A percentile compares a stretch with the other conserved stretches of the same genome.
Evolutionary conservation across 345 rosid genomes (phyloP).

Genomic region (Salix koriyanagi): DNA sequence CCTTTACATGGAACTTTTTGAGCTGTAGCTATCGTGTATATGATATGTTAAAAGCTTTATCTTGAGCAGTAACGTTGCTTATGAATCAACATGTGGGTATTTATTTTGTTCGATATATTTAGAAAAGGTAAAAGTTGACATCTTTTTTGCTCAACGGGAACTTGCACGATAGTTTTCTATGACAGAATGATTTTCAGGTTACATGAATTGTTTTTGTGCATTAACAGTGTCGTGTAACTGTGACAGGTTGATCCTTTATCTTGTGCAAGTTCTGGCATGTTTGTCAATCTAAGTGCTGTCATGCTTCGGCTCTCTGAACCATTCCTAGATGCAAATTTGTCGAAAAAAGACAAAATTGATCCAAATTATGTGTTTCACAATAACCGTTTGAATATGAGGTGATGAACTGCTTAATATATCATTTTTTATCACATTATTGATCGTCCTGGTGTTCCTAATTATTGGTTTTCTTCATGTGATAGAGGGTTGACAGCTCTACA

Average conservation of each 20-base stretch:
- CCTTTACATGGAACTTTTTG: background rate
- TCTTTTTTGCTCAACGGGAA: slow-evolving; percentile 1
- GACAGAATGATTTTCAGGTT: background rate
- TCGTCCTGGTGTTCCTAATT: slow-evolving; percentile 13
- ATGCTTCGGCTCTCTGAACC: slow-evolving; percentile 94
- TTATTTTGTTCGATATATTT: background rate
- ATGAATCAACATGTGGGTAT: background rate
- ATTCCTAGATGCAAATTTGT: slow-evolving; percentile 71
- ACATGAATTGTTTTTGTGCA: background rate
- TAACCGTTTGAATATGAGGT: slow-evolving; percentile 78
- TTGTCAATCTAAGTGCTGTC: slow-evolving; percentile 90
- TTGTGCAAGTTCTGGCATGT: slow-evolving; percentile 98
- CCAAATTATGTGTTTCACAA: slow-evolving; percentile 69
- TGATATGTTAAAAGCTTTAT: background rate
- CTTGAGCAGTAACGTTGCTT: background rate
- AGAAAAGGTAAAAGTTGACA: background rate
- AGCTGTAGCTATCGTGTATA: background rate
- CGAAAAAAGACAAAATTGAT: slow-evolving; percentile 84
- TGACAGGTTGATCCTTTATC: slow-evolving; percentile 86
- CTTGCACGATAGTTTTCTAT: background rate
- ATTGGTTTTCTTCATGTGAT: slow-evolving; percentile 16
- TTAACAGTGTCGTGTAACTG: slow-evolving; percentile 8
- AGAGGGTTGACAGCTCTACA: slow-evolving; percentile 85
- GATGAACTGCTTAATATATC: slow-evolving; percentile 15
- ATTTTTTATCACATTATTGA: background rate